phyloP scores from a whole-genome alignment of 1,284 basidiomycete genomes.

The Singerocomus inundabilis region DNA sequence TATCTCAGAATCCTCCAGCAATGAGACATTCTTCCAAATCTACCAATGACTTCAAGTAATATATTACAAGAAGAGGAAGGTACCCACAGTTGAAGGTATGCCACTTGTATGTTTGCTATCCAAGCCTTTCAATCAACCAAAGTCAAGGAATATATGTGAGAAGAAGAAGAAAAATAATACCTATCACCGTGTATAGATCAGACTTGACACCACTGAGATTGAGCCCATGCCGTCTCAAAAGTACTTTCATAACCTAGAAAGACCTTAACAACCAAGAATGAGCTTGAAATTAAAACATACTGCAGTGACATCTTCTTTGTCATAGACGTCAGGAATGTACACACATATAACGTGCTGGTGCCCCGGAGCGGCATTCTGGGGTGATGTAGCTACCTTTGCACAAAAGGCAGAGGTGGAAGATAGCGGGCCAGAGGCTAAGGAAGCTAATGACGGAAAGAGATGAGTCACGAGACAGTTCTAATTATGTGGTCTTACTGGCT shows the following conservation, averaged over 20 bases:
- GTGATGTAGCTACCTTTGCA: slow-evolving; percentile 65
- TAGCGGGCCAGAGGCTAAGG: slow-evolving; percentile 60
- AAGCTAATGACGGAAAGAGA: slow-evolving; percentile 42
- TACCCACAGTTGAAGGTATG: slow-evolving; percentile 60
- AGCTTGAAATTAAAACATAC: slow-evolving; percentile 34
- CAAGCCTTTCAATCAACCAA: slow-evolving; percentile 42
- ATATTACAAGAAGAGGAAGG: slow-evolving; percentile 6
- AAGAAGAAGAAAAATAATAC: slow-evolving; percentile 31
- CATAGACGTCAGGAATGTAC: slow-evolving; percentile 70
- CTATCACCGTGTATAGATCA: slow-evolving; percentile 62
- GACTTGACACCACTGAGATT: slow-evolving; percentile 68
- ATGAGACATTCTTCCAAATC: slow-evolving; percentile 64
- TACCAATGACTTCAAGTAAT: slow-evolving; percentile 26
- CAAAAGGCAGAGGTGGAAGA: slow-evolving; percentile 50
- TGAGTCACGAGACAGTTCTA: not conserved
- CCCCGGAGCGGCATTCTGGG: slow-evolving; percentile 45
- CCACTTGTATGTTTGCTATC: slow-evolving; percentile 75
- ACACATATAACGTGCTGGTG: slow-evolving; percentile 65
- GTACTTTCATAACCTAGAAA: slow-evolving; percentile 60
- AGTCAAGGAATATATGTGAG: not conserved
- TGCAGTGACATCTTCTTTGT: slow-evolving; percentile 55
- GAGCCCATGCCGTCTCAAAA: slow-evolving; percentile 61
- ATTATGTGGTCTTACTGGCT: slow-evolving; percentile 41
- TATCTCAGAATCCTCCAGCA: slow-evolving; percentile 58
- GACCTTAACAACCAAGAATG: not conserved